Conservation (phyloP, 2,329 filamentous ascomycete genomes). For the Aspergillus bombycis region DNA sequence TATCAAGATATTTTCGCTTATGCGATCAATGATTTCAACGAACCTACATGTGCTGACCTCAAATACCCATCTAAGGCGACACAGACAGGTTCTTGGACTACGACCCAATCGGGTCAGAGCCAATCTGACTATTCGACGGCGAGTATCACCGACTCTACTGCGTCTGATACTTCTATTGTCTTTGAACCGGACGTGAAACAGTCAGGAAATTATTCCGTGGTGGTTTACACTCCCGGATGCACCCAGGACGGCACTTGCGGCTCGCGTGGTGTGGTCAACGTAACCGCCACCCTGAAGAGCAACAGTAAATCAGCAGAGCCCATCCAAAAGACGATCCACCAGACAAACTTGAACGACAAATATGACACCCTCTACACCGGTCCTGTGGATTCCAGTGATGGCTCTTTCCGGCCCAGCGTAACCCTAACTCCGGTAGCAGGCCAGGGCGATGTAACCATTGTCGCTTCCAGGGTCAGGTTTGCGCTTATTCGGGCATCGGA, state of each 20-base stretch:
- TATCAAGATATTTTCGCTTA: slow-evolving; percentile 73
- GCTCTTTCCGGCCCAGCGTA: slow-evolving; percentile 76
- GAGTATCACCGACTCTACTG: slow-evolving; percentile 60
- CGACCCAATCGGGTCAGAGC: slow-evolving; percentile 69
- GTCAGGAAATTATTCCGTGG: slow-evolving; percentile 88
- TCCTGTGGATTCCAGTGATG: slow-evolving; percentile 73
- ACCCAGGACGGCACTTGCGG: slow-evolving; percentile 74
- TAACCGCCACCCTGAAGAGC: slow-evolving; percentile 71
- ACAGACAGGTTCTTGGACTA: slow-evolving; percentile 72
- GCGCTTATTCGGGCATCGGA: slow-evolving; percentile 60
- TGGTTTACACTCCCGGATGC: slow-evolving; percentile 91
- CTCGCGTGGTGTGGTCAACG: slow-evolving; percentile 76
- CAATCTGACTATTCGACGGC: slow-evolving; percentile 77
- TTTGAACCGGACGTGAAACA: slow-evolving; percentile 77
- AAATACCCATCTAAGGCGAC: slow-evolving; percentile 68
- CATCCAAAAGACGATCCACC: slow-evolving; percentile 69
- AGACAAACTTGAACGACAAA: slow-evolving; percentile 96
- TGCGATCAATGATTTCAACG: slow-evolving; percentile 85
- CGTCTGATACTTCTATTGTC: slow-evolving; percentile 68
- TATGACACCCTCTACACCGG: slow-evolving; percentile 92
- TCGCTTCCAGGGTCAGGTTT: slow-evolving; percentile 88
- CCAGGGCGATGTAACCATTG: slow-evolving; percentile 69
- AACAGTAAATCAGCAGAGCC: slow-evolving; percentile 49
- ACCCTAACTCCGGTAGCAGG: slow-evolving; percentile 71
- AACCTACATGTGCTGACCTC: slow-evolving; percentile 74